These are phyloP conservation scores for Hymenoscyphus scutula DNA, from an alignment of 2,329 filamentous ascomycete species.

Conservation along the genomic window DNA sequence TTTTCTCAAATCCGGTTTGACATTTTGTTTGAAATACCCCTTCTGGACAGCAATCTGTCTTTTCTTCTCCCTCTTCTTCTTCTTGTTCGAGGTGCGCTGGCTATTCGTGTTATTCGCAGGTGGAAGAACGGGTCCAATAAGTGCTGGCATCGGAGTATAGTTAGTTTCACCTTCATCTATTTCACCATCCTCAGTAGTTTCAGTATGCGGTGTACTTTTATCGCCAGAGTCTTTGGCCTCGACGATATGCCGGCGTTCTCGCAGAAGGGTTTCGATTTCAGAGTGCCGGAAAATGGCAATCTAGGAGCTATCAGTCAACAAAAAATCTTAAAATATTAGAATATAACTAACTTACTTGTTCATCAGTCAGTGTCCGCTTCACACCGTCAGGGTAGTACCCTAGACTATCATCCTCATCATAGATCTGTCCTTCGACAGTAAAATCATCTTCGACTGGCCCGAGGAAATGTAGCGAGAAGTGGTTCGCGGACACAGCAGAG, in stretches of 20 bases:
- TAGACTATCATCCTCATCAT: constrained; percentile 63
- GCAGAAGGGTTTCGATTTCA: constrained; percentile 72
- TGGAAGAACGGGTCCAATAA: constrained; percentile 8
- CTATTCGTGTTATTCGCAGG: not conserved
- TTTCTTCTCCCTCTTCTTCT: constrained; percentile 26
- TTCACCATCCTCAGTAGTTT: constrained; percentile 17
- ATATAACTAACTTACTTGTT: constrained; percentile 42
- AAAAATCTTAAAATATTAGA: not conserved
- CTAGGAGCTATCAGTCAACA: constrained; percentile 40
- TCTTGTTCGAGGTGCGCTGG: constrained; percentile 18
- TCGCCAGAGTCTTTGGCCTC: constrained; percentile 19
- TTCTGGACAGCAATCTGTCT: constrained; percentile 26
- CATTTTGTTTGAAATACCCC: constrained; percentile 39
- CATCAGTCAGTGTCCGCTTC: constrained; percentile 86
- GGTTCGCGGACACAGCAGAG: constrained; percentile 40
- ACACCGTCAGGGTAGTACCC: constrained; percentile 85
- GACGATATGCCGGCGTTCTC: constrained; percentile 42
- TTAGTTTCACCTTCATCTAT: constrained; percentile 6
- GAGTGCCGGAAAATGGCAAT: constrained; percentile 88
- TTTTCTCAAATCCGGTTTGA: constrained; percentile 62
- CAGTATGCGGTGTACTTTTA: constrained; percentile 6
- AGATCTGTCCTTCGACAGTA: constrained; percentile 35
- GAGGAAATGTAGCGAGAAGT: constrained; percentile 53
- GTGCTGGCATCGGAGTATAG: constrained; percentile 14
- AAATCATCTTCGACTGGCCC: constrained; percentile 50